Evolutionary conservation across 2,329 filamentous ascomycete genomes (phyloP), one percentile per base, ranked within the genome.

Genomic region (Cryphonectria carpinicola): DNA sequence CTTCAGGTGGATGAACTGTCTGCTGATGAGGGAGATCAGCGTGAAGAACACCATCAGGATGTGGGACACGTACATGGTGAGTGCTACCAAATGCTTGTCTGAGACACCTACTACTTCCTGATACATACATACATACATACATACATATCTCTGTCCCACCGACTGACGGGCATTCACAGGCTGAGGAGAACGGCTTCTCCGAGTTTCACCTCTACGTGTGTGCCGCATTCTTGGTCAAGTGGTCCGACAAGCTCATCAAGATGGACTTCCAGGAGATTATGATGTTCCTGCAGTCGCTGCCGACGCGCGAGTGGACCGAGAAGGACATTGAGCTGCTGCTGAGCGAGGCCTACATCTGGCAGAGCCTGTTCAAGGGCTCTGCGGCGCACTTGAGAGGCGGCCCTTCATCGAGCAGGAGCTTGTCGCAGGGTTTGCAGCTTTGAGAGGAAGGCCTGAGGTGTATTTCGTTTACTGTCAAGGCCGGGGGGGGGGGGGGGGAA

Each of bases 251-350:
- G 79, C 87, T 99, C 62, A 88, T 95, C 72, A 96, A 94, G 80
- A 98, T 98, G 95, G 96, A 99, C 80, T 98, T 98, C 75, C 88
- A 98, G 83, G 95, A 98, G 81, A 92, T 97, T 71, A 98, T 99
- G 95, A 99, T 99, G 95, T 99, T 99, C 79, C 84, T 99, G 68
- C 96, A 99, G 82, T 93, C 94, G 61, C 84, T 99, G 70, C 96
- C 97, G 3, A 99, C 97, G 8, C 92, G 92, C 76, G 88, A 92
- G 68, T 99, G 96, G 96, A 98, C 94, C 1, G 96, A 98, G 79
- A 98, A 98, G 83, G 96, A 99, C 78, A 97, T 99, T 76, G 96
- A 98, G 80, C 87, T 99, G 71, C 85, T 99, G 68, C 86, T 99
- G 60, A 98, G 94, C 78, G 96, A 99, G 83, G 96, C 96, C 3